Evolutionary conservation across 805 yeast species (phyloP), one percentile per base, ranked within the genome.

Genomic region (Ogataea siamensis): DNA sequence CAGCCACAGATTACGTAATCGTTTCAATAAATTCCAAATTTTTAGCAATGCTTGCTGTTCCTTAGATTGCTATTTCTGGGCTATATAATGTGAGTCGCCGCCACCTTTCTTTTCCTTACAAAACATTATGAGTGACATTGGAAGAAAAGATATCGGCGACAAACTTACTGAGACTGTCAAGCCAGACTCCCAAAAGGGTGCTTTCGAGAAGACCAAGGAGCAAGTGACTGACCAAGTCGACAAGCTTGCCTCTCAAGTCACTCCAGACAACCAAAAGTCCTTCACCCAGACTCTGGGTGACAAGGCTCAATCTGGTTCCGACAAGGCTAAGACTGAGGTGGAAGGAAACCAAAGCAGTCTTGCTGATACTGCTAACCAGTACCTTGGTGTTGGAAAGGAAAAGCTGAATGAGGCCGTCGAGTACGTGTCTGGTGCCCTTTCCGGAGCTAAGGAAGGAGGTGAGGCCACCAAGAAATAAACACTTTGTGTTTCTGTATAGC

Each of bases 111-210:
- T 32, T 22, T 19, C 16, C 16, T 15, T 17, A 21, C 15, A 9
- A 30, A 3, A 8, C 19, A 42, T 21, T 32, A 57, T 57, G 63
- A 54, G 62, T 21, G 61, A 57, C 43, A 35, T 51, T 34, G 60
- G 85, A 55, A 84, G 96, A 83, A 88, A 87, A 70, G 67, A 73
- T 60, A 71, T 87, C 56, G 50, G 80, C 50, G 83, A 81, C 60
- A 84, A 86, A 67, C 66, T 74, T 50, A 37, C 73, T 40, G 96
- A 87, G 73, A 57, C 74, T 29, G 42, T 83, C 32, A 84, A 74
- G 50, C 95, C 95, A 53, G 82, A 86, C 47, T 67, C 77, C 40
- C 73, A 84, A 63, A 87, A 87, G 70, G 50, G 79, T 26, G 65
- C 68, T 54, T 64, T 66, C 33, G 83, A 87, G 60, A 69, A 82